These are phyloP conservation scores for Fusarium xylarioides DNA, from an alignment of 2,329 filamentous ascomycete genomes.

Conservation along the genomic window DNA sequence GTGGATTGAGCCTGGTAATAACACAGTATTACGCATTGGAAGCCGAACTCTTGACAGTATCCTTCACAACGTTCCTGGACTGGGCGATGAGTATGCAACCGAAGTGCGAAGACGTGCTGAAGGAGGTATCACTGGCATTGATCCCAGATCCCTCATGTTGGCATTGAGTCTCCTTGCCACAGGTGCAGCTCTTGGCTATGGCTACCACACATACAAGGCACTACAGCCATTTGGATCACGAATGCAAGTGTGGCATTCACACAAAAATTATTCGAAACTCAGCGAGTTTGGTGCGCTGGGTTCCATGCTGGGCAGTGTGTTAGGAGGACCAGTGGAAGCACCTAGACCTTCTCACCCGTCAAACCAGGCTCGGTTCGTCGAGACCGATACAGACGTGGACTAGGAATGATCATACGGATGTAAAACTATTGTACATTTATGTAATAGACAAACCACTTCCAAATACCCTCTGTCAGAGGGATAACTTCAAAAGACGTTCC, in stretches of 20 bases:
- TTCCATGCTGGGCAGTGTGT: slow-evolving; percentile 52
- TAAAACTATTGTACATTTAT: slow-evolving; percentile 33
- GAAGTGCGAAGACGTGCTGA: slow-evolving; percentile 52
- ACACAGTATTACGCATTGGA: slow-evolving; percentile 38
- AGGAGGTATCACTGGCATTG: slow-evolving; percentile 45
- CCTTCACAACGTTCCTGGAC: slow-evolving; percentile 47
- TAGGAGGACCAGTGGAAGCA: slow-evolving; percentile 40
- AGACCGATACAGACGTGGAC: slow-evolving; percentile 50
- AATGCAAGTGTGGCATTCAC: slow-evolving; percentile 54
- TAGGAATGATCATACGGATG: slow-evolving; percentile 31
- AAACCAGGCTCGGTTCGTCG: slow-evolving; percentile 44
- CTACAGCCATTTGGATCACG: slow-evolving; percentile 57
- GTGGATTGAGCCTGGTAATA: slow-evolving; percentile 37
- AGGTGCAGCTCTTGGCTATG: slow-evolving; percentile 52
- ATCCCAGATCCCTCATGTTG: slow-evolving; percentile 46
- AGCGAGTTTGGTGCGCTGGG: slow-evolving; percentile 59
- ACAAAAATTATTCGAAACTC: slow-evolving; percentile 46
- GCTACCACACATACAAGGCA: slow-evolving; percentile 51
- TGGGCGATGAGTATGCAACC: slow-evolving; percentile 49
- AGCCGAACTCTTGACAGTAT: slow-evolving; percentile 48
- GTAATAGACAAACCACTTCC: slow-evolving; percentile 18
- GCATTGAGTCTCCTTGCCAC: slow-evolving; percentile 48
- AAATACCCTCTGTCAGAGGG: neutral
- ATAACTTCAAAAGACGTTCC: slow-evolving; percentile 21
- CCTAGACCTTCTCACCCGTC: slow-evolving; percentile 14